Evolutionary conservation across 108 stramenopile species (phyloP).

Genomic region (Cyclostephanos tholiformis): DNA sequence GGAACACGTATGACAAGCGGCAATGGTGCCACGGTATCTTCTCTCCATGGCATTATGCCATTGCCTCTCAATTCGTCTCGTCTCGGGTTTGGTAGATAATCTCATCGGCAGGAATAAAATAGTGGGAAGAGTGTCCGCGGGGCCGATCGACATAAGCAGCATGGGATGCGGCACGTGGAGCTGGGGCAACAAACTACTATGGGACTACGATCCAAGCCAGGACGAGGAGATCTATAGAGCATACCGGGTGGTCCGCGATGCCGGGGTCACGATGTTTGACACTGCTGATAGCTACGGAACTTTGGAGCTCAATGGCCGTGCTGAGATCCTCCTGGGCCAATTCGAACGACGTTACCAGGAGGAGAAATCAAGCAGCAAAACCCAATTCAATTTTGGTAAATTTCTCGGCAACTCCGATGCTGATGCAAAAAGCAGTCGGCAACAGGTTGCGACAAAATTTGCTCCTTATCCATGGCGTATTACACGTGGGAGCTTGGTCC

Average conservation of each 20-base stretch:
- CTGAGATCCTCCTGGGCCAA: conserved; percentile 74
- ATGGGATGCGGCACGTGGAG: conserved; percentile 85
- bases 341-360: conserved; percentile 76
- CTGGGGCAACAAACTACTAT: conserved; percentile 84
- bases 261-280: conserved; percentile 85
- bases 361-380: conserved; percentile 36
- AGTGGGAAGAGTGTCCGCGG: conserved; percentile 65
- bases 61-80: conserved; percentile 3
- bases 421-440: conserved; percentile 31
- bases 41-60: conserved; percentile 10
- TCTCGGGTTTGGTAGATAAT: conserved; percentile 6
- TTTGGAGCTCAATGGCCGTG: conserved; percentile 80
- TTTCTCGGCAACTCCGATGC: conserved; percentile 25
- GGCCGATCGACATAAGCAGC: conserved; percentile 68
- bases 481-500: conserved; percentile 62
- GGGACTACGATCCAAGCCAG: conserved; percentile 80
- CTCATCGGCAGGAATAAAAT: conserved; percentile 16
- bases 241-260: conserved; percentile 65
- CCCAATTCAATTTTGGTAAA: conserved; percentile 31
- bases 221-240: conserved; percentile 81
- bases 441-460: conserved; percentile 86
- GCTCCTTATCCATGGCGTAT: conserved; percentile 90
- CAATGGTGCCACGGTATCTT: conserved; percentile 8
- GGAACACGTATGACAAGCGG: not conserved
- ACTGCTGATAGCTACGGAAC: conserved; percentile 89